Conservation (phyloP, 164 flowering plant genomes). For the Dillenia turbinata region DNA sequence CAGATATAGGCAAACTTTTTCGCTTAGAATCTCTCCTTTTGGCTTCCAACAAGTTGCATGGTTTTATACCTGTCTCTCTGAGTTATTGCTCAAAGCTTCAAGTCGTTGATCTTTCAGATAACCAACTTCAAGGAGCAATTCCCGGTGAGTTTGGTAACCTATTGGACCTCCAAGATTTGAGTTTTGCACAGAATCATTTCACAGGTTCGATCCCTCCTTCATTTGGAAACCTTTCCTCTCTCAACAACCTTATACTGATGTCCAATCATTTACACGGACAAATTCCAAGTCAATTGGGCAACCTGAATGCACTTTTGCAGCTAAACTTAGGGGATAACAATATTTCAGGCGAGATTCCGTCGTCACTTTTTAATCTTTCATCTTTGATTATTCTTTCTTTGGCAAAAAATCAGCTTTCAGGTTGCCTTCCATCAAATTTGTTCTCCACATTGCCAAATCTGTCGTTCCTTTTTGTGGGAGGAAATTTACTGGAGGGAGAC, state of each 20-base stretch:
- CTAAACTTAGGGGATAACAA: not conserved
- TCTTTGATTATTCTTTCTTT: not conserved
- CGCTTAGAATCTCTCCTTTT: slow-evolving; percentile 5
- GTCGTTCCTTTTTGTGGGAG: not conserved
- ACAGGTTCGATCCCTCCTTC: slow-evolving; percentile 9
- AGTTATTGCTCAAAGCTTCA: slow-evolving; percentile 5
- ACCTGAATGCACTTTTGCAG: not conserved
- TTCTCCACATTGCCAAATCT: slow-evolving; percentile 6
- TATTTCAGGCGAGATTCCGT: slow-evolving; percentile 6
- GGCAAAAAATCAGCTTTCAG: slow-evolving; percentile 1
- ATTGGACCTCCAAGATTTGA: slow-evolving; percentile 6
- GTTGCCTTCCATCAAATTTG: slow-evolving; percentile 11
- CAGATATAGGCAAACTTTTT: slow-evolving; percentile 8
- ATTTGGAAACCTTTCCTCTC: slow-evolving; percentile 11
- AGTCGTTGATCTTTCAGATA: slow-evolving; percentile 3
- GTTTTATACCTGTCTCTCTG: slow-evolving; percentile 12
- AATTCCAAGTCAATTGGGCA: slow-evolving; percentile 3
- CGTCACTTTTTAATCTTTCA: slow-evolving; percentile 6
- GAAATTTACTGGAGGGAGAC: slow-evolving; percentile 8
- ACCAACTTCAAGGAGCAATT: slow-evolving; percentile 11
- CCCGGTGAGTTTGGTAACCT: slow-evolving; percentile 10
- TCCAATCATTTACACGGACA: slow-evolving; percentile 3
- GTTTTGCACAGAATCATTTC: slow-evolving; percentile 7
- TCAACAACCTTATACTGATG: not conserved
- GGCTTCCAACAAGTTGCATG: slow-evolving; percentile 9